Evolutionary conservation across 495 filamentous ascomycete genomes (phyloP), one percentile per base, ranked within the genome.

Genomic region (Penicillium salamii): DNA sequence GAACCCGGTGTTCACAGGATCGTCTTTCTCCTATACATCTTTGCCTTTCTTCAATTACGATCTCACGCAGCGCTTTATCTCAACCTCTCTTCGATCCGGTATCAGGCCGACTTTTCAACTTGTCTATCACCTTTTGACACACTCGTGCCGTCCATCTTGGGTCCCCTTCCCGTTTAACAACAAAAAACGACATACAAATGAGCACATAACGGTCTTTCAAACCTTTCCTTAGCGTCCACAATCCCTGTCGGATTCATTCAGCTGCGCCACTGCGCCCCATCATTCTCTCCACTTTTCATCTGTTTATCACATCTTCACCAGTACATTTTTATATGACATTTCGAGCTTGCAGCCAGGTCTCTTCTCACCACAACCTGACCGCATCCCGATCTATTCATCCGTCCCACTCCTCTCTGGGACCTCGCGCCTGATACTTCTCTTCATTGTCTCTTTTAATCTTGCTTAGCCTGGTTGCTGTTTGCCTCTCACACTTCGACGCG

Each of bases 191-290:
- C 72, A 74, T 76, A 77, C 75, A 62, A 67, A 86, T 86, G 82
- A 81, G 77, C 71, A 72, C 68, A 81, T 86, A 83, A 87, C 80
- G 77, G 81, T 75, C 71, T 68, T 73, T 78, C 73, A 70, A 62
- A 26, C 23, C 46, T 66, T 72, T 75, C 75, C 68, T 71, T 70
- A 63, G 52, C 62, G 63, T 75, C 72, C 67, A 75, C 61, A 63
- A 70, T 71, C 75, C 63, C 45, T 54, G 41, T 33, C 67, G 77
- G 75, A 75, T 70, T 60, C 50, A 67, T 58, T 57, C 68, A 62
- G 38, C 58, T 69, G 71, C 71, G 63, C 58, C 53, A 13, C 53
- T 71, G 74, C 73, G 67, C 75, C 67, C n/a, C 65, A 49, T 58
- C 66, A 61, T 57, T 38, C 63, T 62, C 52, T 53, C 53, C 58